These are phyloP conservation scores for Sordariomycetes sp. DNA, from an alignment of 2,329 filamentous ascomycete genomes.

Conservation along the genomic window DNA sequence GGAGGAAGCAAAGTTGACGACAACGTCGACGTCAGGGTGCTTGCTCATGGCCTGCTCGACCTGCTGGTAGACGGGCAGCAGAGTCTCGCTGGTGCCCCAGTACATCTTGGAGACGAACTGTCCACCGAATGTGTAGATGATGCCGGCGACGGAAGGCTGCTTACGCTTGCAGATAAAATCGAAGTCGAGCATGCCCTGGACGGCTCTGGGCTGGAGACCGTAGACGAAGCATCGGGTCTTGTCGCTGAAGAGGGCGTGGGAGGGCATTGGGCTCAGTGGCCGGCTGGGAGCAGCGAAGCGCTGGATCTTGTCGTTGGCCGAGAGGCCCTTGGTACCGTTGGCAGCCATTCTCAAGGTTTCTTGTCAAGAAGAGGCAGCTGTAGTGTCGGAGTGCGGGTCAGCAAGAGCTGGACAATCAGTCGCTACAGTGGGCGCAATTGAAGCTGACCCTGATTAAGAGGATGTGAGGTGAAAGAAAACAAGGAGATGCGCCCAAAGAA, in stretches of 20 bases:
- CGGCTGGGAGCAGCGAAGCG: slow-evolving; percentile 91
- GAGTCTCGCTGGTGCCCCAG: slow-evolving; percentile 99
- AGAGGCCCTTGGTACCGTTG: slow-evolving; percentile 44
- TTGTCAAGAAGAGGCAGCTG: neutral
- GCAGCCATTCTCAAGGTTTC: slow-evolving; percentile 37
- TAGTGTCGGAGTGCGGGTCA: neutral
- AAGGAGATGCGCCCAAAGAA: neutral
- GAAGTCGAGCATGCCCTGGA: slow-evolving; percentile 94
- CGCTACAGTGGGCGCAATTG: neutral
- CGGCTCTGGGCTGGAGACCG: slow-evolving; percentile 90
- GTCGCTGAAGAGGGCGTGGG: slow-evolving; percentile 92
- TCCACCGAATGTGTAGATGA: slow-evolving; percentile 99
- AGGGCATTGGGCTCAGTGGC: slow-evolving; percentile 77
- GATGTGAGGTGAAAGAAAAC: neutral
- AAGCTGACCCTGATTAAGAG: neutral
- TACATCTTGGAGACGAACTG: slow-evolving; percentile 99
- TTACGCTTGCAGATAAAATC: slow-evolving; percentile 99
- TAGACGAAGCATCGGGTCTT: slow-evolving; percentile 99
- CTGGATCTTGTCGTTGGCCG: slow-evolving; percentile 97
- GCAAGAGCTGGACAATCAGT: neutral
- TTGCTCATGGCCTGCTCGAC: slow-evolving; percentile 88
- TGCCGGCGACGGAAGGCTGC: slow-evolving; percentile 92
- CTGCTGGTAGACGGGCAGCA: slow-evolving; percentile 95
- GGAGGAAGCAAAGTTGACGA: slow-evolving; percentile 99
- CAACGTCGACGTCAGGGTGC: slow-evolving; percentile 93